Evolutionary conservation across 495 filamentous ascomycete species (phyloP), one percentile per base, ranked within the genome.

Genomic region (Annulohypoxylon nitens): DNA sequence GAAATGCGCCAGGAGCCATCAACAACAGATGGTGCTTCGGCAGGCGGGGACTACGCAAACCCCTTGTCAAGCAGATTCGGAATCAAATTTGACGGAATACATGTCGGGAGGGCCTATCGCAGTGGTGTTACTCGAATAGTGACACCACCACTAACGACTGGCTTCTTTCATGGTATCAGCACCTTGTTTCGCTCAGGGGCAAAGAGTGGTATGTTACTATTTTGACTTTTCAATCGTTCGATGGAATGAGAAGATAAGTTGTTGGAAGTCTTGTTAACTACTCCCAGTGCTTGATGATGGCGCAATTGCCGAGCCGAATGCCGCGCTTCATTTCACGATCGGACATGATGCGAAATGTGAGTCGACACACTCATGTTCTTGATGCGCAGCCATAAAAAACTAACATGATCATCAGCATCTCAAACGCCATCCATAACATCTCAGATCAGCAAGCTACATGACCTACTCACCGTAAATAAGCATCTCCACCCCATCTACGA

Each of bases 41-140:
- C 51, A 30, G 70, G 70, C 14, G 70, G 67, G 8, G 78, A 80
- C 12, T 82, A 81, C 39, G 85, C 82, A 12, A 67, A 14, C 6
- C 70, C 70, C 0, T 14, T 67, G 1, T 72, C 64, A 10, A 67
- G 70, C 5, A 82, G 84, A 64, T 86, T 87, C 69, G 87, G 87
- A 1, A 76, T 89, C 26, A 76, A 76, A 47, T 79, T 88, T 36
- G 82, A 84, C 20, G 83, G 82, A 3, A 83, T 83, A 69, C 75
- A 78, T 26, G 81, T 87, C 53, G 69, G 67, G 9, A 75, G 81
- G 20, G 83, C 86, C 2, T 79, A 78, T 48, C 77, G 82, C n/a
- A 81, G 85, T 25, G 87, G 87, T 33, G 82, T 89, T 18, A 88
- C 86, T 36, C 77, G 78, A 53, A 84, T 84, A 0, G 79, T 89